phyloP scores from a whole-genome alignment of 371 early-diverging fungal species.

The Caulochytrium protostelioides region DNA sequence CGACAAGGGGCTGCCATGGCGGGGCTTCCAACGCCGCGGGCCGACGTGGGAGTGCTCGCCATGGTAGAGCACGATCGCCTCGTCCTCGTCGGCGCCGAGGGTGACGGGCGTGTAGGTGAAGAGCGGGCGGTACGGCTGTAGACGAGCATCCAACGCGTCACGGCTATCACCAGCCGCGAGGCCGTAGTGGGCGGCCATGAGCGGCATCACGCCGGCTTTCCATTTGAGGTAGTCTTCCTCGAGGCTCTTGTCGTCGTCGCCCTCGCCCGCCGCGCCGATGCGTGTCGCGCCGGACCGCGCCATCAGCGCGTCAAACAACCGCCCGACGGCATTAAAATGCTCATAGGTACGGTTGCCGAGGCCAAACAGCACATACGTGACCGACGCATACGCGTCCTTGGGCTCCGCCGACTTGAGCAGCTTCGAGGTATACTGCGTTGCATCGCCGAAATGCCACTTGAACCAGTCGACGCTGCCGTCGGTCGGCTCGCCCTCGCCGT shows the following conservation, averaged over 20 bases:
- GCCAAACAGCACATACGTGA: slow-evolving; percentile 70
- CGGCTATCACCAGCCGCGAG: too few species aligned
- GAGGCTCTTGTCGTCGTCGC: slow-evolving; percentile 84
- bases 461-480: slow-evolving; percentile 76
- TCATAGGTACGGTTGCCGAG: slow-evolving; percentile 95
- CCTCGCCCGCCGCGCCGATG: slow-evolving; percentile 69
- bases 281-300: slow-evolving; percentile 45
- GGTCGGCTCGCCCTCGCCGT: slow-evolving; percentile 75
- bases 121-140: slow-evolving; percentile 18
- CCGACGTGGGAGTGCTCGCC: slow-evolving; percentile 19
- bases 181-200: slow-evolving; percentile 46
- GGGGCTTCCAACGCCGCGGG: slow-evolving; percentile 16
- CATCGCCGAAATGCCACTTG: slow-evolving; percentile 38
- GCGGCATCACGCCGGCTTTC: slow-evolving; percentile 65
- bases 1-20: too few species aligned
- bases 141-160: slow-evolving; percentile 11
- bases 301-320: slow-evolving; percentile 41
- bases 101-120: slow-evolving; percentile 6
- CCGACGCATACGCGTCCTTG: too few species aligned
- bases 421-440: too few species aligned
- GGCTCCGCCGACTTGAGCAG: neutral
- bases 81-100: neutral
- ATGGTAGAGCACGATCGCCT: slow-evolving; percentile 5
- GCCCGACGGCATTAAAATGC: slow-evolving; percentile 65
- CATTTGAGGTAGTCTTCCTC: slow-evolving; percentile 88